Base-by-base conservation (phyloP, 2,329 filamentous ascomycete genomes). In the Pyrenochaeta sp. region DNA sequence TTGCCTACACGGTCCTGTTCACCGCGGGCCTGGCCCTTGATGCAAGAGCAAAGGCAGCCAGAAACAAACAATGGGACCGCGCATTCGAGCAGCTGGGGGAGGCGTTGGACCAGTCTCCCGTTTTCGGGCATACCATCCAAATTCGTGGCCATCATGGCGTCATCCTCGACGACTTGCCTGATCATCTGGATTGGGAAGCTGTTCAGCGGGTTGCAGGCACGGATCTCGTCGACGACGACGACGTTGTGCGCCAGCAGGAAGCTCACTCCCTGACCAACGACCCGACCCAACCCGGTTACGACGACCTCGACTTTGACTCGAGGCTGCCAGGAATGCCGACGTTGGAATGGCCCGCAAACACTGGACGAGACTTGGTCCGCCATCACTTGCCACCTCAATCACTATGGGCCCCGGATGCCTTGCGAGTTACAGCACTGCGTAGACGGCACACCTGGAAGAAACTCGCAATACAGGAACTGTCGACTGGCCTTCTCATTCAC, bases 1-100 rank as follows among this genome's bases (percentile, higher is more conserved):
- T 86, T 26, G 81, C 80, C 65, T 89, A 89, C 61, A 86, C 86
- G 18, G 82, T 84, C 22, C 80, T 87, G 40, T 81, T 88, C 59
- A 85, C 83, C 4, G 81, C 83, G 2, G 86, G 85, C 2, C 79
- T 85, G 8, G 73, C 87, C 3, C 73, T 81, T 20, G 87, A 90
- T 65, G 81, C 81, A 5, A 74, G 76, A 19, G 66, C 72, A 20
- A 89, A 89, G 63, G 40, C 73, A 75, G 27, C 22, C 8, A 76
- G 82, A 50, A 77, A 81, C 32, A 76, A 75, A 49, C 79, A 85
- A 52, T 82, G 88, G 73, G 85, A 90, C 41, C 64, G 71, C 14
- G 80, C 81, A 44, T 80, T 89, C 53, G 78, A 80, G 11, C 53
- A 45, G 18, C 22, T 58, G 21, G 38, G 35, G 9, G 31, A 55